Conservation (phyloP, 139 green algal genomes). For the Gonium pectorale region DNA sequence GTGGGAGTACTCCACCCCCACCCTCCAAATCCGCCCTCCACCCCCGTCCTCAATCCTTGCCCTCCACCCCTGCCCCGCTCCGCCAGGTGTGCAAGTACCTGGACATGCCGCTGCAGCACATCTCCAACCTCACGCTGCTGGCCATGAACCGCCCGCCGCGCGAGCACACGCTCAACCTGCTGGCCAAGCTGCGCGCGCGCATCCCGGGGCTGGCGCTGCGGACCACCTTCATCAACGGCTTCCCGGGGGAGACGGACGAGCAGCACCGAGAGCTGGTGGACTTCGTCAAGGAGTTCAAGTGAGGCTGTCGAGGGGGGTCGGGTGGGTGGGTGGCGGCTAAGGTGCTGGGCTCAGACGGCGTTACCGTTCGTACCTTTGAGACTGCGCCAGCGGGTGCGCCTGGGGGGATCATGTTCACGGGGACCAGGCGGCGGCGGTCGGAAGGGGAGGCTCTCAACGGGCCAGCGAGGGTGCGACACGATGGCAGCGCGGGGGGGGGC, state of each 20-base stretch:
- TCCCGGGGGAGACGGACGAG: constrained; percentile 84
- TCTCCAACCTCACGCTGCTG: constrained; percentile 87
- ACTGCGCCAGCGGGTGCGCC: no score
- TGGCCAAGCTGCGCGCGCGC: constrained; percentile 79
- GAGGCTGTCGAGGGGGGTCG: not conserved
- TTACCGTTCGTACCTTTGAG: no score
- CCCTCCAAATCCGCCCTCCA: not conserved
- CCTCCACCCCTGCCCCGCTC: not conserved
- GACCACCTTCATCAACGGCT: constrained; percentile 93
- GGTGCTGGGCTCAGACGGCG: no score
- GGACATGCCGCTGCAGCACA: constrained; percentile 96
- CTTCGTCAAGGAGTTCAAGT: constrained; percentile 63
- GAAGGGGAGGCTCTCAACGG: no score
- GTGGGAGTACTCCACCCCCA: not conserved
- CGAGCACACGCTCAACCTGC: constrained; percentile 74
- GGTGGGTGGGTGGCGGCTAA: not conserved
- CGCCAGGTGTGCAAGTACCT: constrained; percentile 96
- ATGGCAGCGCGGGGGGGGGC: no score
- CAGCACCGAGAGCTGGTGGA: constrained; percentile 84
- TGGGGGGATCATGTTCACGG: no score
- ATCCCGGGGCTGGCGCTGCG: constrained; percentile 88
- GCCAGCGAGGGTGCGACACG: no score
- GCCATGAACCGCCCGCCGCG: constrained; percentile 88
- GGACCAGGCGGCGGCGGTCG: not conserved
- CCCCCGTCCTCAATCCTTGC: not conserved